These are phyloP conservation scores for Rosa hybrid DNA, from an alignment of 331 rosid species.

Conservation along the genomic window DNA sequence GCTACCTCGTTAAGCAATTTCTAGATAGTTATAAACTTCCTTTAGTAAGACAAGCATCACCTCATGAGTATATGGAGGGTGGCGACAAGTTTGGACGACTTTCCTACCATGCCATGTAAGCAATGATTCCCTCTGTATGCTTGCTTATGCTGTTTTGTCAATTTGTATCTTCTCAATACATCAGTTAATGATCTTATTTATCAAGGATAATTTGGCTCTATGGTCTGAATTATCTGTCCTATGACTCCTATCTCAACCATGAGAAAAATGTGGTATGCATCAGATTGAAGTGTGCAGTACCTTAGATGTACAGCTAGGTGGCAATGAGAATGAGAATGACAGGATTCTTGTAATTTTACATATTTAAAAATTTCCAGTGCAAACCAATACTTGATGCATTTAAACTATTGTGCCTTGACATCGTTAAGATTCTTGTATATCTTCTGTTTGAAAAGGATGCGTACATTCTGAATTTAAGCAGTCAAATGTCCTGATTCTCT, in stretches of 20 bases:
- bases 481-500: background rate
- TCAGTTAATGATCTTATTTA: background rate
- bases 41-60: conserved; percentile 38
- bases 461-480: background rate
- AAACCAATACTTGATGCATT: background rate
- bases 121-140: conserved; percentile 22
- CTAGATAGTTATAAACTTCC: conserved; percentile 91
- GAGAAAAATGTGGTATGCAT: background rate
- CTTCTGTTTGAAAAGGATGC: background rate
- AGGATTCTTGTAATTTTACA: background rate
- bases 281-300: background rate
- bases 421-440: background rate
- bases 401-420: conserved; percentile 1
- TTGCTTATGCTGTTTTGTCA: background rate
- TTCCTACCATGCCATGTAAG: conserved; percentile 93
- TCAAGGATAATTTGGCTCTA: background rate
- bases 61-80: conserved; percentile 41
- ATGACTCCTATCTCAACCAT: background rate
- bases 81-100: conserved; percentile 59
- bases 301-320: background rate
- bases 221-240: too few species aligned
- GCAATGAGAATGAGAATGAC: background rate
- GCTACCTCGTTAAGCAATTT: conserved; percentile 54
- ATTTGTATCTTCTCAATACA: background rate
- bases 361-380: background rate